phyloP scores from a whole-genome alignment of 208 protist species.

The Crithidia thermophila region DNA sequence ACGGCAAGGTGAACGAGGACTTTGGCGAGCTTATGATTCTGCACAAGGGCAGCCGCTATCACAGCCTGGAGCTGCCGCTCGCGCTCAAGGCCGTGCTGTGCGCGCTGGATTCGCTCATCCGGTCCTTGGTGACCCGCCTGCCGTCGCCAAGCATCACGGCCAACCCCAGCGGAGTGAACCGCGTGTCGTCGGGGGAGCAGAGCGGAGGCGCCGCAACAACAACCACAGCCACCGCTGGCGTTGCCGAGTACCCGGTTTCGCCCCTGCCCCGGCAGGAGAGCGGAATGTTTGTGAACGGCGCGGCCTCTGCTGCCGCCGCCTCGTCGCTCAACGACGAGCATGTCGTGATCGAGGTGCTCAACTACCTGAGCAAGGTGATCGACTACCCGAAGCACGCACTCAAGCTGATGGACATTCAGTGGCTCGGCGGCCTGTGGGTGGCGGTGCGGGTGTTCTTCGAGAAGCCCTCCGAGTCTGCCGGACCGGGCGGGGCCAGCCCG shows the following conservation, averaged over 20 bases:
- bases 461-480: constrained; percentile 2
- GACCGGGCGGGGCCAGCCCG: not conserved
- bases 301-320: not conserved
- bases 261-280: constrained; percentile 18
- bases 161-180: not conserved
- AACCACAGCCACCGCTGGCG: not conserved
- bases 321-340: constrained; percentile 37
- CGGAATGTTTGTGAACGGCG: not conserved
- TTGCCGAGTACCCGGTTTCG: not conserved
- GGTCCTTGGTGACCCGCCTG: constrained; percentile 13
- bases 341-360: constrained; percentile 61
- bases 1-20: constrained; percentile 50
- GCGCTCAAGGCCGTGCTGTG: constrained; percentile 50
- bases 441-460: constrained; percentile 55
- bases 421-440: constrained; percentile 85
- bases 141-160: not conserved
- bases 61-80: constrained; percentile 36
- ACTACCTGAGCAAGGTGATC: constrained; percentile 82
- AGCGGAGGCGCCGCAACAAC: not conserved
- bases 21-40: constrained; percentile 37
- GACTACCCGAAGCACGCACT: constrained; percentile 65
- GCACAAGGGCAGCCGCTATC: constrained; percentile 31
- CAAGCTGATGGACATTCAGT: constrained; percentile 65
- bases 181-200: constrained; percentile 6
- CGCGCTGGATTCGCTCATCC: constrained; percentile 45